Base-by-base conservation (phyloP, 1,284 basidiomycete species). In the Rhizoctonia solani region DNA sequence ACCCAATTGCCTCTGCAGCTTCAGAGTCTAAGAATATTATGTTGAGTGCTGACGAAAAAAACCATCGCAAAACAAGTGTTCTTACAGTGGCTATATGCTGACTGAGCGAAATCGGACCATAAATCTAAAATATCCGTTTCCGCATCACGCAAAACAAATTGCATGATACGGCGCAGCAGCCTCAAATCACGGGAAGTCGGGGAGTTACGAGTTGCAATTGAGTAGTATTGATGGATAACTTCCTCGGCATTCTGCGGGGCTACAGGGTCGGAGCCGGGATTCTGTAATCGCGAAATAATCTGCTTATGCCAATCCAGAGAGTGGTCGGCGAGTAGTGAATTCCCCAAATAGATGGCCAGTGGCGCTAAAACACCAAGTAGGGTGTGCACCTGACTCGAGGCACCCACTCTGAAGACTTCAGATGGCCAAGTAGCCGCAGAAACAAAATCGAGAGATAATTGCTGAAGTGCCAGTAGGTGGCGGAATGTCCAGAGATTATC, bases 101-200 rank as follows among this genome's bases (percentile, higher is more conserved):
- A 83, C 74, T 87, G 82, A 4, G 85, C 88, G 37, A 90, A 80
- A 1, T 78, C 74, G 53, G 95, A 77, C 92, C 95, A 95, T 39
- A 81, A 75, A 68, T 93, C 92, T 0, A 85, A 87, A 70, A 95
- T 92, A 0, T 77, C 78, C 42, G 79, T 82, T 2, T 83, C 83
- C 0, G 87, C 81, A 67, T 85, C 86, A 44, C 82, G 82, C 52
- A 95, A 73, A 6, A 92, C 79, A 42, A 80, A 77, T 58, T 82
- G 79, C 41, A 95, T 76, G 19, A 89, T 79, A 16, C 63, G 63
- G 4, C 63, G 63, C 13, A 66, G 42, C 16, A 66, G 21, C 5
- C 63, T 78, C 77, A 68, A 83, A 81, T 46, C 76, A 72, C 8
- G 80, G 76, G 6, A 79, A 67, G n/a, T 76, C 66, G 23, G 74